A percentile compares a stretch with the other conserved stretches of the same genome.
Evolutionary conservation across 495 filamentous ascomycete genomes (phyloP).

Genomic region (Letharia columbiana): DNA sequence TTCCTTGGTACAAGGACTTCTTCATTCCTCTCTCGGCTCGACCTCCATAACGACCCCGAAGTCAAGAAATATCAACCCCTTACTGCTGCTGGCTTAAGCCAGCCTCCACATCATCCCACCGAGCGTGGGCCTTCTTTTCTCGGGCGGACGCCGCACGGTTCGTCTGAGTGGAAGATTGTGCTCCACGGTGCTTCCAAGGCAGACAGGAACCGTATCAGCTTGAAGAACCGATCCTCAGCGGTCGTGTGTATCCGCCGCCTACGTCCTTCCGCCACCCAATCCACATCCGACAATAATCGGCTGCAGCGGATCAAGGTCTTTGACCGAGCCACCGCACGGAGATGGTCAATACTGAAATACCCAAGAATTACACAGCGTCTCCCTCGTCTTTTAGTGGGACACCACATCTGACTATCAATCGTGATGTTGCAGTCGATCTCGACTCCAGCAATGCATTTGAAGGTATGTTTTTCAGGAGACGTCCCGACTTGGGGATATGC

Average conservation of each 20-base stretch:
- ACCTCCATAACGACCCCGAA: conserved; percentile 71
- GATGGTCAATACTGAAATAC: conserved; percentile 78
- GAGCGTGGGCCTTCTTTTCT: conserved; percentile 87
- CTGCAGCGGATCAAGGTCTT: conserved; percentile 7
- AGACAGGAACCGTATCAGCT: neutral
- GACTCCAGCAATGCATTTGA: conserved; percentile 97
- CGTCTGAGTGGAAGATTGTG: conserved; percentile 73
- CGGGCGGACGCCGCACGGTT: conserved; percentile 80
- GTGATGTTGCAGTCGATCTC: conserved; percentile 85
- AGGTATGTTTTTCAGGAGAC: conserved; percentile 44
- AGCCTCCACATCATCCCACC: conserved; percentile 29
- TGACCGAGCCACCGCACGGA: conserved; percentile 35
- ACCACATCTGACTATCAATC: conserved; percentile 90
- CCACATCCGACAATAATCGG: neutral
- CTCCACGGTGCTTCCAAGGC: conserved; percentile 42
- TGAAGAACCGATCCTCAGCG: neutral
- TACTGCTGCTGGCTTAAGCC: conserved; percentile 41
- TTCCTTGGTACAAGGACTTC: conserved; percentile 76
- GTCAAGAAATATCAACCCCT: conserved; percentile 36
- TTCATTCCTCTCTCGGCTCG: conserved; percentile 73
- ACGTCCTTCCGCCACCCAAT: neutral
- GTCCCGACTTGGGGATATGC: neutral
- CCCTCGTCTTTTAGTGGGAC: conserved; percentile 68
- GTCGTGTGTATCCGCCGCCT: neutral
- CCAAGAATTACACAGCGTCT: conserved; percentile 68